Percentiles rank a stretch among this genome's conserved stretches.
Evolutionary conservation across 2,329 filamentous ascomycete genomes (phyloP).

Genomic region (Dactylella cylindrospora): DNA sequence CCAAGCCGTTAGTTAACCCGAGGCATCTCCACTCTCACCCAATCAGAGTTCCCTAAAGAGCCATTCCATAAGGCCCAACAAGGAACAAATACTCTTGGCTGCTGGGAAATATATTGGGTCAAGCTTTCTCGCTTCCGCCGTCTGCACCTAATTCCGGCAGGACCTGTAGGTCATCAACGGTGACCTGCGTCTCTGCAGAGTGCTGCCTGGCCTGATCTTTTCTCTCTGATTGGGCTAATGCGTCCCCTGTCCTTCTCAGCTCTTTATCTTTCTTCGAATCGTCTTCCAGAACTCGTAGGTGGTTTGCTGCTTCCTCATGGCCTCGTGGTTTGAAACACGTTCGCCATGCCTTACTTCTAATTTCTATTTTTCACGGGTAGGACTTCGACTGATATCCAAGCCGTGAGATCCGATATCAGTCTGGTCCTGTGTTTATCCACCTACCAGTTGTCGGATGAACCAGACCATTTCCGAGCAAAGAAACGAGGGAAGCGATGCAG

Average conservation of each 20-base stretch:
- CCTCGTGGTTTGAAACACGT: slow-evolving; percentile 5
- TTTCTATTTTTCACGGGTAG: too few species aligned
- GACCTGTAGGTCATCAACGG: too few species aligned
- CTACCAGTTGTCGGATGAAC: too few species aligned
- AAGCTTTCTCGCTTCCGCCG: slow-evolving; percentile 32
- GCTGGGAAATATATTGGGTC: too few species aligned
- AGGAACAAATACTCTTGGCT: too few species aligned
- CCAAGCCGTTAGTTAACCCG: slow-evolving; percentile 9
- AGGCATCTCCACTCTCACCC: slow-evolving; percentile 6
- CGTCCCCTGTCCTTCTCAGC: not conserved
- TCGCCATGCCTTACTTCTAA: not conserved
- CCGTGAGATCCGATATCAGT: slow-evolving; percentile 23
- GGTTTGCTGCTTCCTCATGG: too few species aligned
- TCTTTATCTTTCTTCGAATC: slow-evolving; percentile 22
- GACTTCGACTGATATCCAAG: not conserved
- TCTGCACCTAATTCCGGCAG: slow-evolving; percentile 16
- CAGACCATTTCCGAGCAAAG: too few species aligned
- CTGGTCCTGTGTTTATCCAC: too few species aligned
- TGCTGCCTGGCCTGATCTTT: slow-evolving; percentile 43
- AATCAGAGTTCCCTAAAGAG: slow-evolving; percentile 15
- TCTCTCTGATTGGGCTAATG: too few species aligned
- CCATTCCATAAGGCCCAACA: too few species aligned
- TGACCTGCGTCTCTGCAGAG: not conserved
- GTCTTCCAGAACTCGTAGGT: slow-evolving; percentile 41
- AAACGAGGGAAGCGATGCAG: not conserved